phyloP scores from a whole-genome alignment of 345 rosid species.

The Eucalyptus cloeziana region DNA sequence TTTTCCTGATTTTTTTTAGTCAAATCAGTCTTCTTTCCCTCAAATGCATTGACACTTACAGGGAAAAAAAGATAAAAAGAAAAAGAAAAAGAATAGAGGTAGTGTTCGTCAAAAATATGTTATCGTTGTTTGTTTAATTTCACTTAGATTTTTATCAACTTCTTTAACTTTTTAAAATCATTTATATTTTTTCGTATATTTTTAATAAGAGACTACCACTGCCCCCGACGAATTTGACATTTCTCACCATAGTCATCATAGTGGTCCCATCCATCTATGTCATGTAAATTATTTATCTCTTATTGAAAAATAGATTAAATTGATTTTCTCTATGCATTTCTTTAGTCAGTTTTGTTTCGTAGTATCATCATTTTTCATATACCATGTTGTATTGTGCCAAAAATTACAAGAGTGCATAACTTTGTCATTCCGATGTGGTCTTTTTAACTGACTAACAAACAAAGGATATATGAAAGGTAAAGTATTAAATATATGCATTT shows the following conservation, averaged over 20 bases:
- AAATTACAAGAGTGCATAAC: not conserved
- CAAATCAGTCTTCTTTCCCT: not conserved
- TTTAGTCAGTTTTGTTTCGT: no score
- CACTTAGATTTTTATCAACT: not conserved
- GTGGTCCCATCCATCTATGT: not conserved
- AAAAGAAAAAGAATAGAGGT: no score
- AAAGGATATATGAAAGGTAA: no score
- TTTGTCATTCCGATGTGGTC: not conserved
- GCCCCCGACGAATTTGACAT: not conserved
- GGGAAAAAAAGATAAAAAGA: no score
- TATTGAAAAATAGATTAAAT: no score
- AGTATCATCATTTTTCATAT: no score
- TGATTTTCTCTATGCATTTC: not conserved
- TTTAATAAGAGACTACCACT: rapidly evolving
- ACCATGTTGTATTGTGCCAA: not conserved
- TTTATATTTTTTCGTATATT: no score
- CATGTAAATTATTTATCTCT: not conserved
- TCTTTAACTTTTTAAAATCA: rapidly evolving
- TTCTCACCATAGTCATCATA: not conserved
- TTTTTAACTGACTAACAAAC: no score
- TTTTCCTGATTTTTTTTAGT: not conserved
- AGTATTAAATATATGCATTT: no score
- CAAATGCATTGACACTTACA: not conserved
- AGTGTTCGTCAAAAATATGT: rapidly evolving
- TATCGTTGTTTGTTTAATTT: no score